Conservation (phyloP, 1,139 yeast species). For the Taphrina wiesneri region DNA sequence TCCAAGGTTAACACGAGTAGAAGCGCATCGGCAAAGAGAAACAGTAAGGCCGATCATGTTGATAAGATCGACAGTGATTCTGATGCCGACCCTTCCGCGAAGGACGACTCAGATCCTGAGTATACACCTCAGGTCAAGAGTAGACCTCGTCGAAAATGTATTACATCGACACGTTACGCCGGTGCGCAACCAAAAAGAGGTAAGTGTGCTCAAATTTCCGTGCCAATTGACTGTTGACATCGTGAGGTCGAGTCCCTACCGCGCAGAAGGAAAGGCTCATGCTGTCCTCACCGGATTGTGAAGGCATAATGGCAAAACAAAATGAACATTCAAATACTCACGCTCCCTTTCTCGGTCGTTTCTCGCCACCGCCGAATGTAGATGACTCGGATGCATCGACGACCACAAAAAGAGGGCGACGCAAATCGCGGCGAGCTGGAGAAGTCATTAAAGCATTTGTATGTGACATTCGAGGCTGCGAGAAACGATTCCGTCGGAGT, state of each 20-base stretch:
- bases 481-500: slow-evolving; percentile 60
- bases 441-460: slow-evolving; percentile 13
- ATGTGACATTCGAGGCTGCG: slow-evolving; percentile 31
- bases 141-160: not conserved
- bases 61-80: not conserved
- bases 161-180: not conserved
- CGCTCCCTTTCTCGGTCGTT: slow-evolving; percentile 9
- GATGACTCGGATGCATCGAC: slow-evolving; percentile 12
- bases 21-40: not conserved
- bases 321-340: not conserved
- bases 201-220: not conserved
- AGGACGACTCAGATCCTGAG: slow-evolving; percentile 13
- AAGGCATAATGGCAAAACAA: slow-evolving; percentile 1
- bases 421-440: not conserved
- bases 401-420: not conserved
- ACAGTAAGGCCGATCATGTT: not conserved
- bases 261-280: slow-evolving; percentile 14
- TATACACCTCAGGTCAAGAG: not conserved
- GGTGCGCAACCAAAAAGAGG: slow-evolving; percentile 16
- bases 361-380: slow-evolving; percentile 2
- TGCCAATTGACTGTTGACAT: not conserved
- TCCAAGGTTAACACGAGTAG: not conserved
- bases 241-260: slow-evolving; percentile 13
- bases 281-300: slow-evolving; percentile 8
- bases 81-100: not conserved